These are phyloP conservation scores for Psidium guajava DNA, from an alignment of 345 rosid species.

Conservation along the genomic window DNA sequence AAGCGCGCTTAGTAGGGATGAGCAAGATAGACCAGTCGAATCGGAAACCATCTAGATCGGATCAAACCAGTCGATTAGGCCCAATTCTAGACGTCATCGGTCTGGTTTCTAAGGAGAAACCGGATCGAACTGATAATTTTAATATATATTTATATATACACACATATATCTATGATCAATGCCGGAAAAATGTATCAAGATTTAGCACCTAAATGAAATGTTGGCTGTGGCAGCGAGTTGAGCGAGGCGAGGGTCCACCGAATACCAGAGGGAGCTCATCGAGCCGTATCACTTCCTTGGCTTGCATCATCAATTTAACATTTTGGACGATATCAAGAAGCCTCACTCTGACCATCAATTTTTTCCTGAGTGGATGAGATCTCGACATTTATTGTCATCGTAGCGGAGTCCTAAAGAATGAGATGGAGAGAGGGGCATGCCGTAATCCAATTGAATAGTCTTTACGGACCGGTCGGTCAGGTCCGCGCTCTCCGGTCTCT, in stretches of 20 bases:
- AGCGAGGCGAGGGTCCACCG: not conserved
- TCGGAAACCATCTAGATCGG: too few relatives aligned
- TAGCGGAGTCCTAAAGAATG: not conserved
- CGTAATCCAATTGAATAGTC: not conserved
- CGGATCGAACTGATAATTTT: too few relatives aligned
- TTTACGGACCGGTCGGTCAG: too few relatives aligned
- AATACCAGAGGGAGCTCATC: not conserved
- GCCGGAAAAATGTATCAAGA: not conserved
- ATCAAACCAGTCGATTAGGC: too few relatives aligned
- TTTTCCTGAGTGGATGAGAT: not conserved
- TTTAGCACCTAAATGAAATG: not conserved
- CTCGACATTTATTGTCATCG: not conserved
- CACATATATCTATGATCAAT: too few relatives aligned
- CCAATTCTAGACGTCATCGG: too few relatives aligned
- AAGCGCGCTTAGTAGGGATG: accelerated
- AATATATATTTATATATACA: too few relatives aligned
- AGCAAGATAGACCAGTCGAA: too few relatives aligned
- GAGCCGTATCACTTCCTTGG: not conserved
- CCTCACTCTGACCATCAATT: not conserved
- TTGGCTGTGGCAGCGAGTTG: not conserved
- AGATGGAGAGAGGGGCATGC: not conserved
- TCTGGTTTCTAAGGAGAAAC: too few relatives aligned
- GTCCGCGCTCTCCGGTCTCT: too few relatives aligned
- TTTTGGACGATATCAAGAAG: not conserved
- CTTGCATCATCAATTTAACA: not conserved